Conservation (phyloP, 2,329 filamentous ascomycete genomes). For the Polychaeton citri region DNA sequence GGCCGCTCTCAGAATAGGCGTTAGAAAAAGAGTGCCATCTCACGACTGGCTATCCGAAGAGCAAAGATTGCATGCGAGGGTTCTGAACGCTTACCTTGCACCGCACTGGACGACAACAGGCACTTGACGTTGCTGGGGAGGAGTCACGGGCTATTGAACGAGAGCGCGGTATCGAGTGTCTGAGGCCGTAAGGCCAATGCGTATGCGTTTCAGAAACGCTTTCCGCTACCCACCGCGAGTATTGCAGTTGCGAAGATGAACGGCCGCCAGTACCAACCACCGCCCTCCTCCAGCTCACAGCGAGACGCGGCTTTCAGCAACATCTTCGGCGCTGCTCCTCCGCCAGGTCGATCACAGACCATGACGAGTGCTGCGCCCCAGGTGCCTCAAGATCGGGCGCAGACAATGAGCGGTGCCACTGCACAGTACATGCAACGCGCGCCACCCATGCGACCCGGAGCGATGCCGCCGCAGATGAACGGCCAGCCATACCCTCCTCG, state of each 20-base stretch:
- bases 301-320: constrained; percentile 92
- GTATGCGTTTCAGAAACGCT: neutral
- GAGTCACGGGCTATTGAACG: too few species aligned
- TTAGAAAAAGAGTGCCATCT: too few species aligned
- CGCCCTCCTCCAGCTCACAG: constrained; percentile 44
- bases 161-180: too few species aligned
- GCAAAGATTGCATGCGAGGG: too few species aligned
- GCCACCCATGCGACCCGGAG: constrained; percentile 42
- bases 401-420: constrained; percentile 45
- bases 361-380: constrained; percentile 68
- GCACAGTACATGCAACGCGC: constrained; percentile 46
- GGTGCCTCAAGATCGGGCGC: constrained; percentile 54
- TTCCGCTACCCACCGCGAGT: neutral
- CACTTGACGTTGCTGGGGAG: too few species aligned
- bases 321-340: constrained; percentile 82
- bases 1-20: too few species aligned
- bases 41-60: too few species aligned
- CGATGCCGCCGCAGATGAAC: constrained; percentile 24
- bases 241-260: neutral
- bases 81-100: too few species aligned
- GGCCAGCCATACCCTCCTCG: constrained; percentile 23
- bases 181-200: neutral
- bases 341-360: constrained; percentile 81
- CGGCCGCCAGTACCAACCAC: neutral
- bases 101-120: too few species aligned